These are phyloP conservation scores for Backusella macrospora DNA, from an alignment of 192 early-diverging fungal genomes.

Conservation along the genomic window DNA sequence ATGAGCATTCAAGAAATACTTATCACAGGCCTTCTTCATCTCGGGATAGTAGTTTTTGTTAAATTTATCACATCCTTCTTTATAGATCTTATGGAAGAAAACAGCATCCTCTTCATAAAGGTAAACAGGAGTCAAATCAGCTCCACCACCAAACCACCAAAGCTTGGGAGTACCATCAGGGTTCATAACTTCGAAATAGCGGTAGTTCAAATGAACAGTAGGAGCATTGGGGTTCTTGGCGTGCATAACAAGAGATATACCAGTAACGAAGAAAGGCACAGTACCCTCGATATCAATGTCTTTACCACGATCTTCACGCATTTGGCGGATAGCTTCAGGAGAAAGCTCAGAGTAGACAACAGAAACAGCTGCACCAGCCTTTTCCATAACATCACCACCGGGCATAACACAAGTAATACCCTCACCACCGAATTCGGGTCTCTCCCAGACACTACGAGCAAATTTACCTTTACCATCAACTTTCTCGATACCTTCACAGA, in stretches of 20 bases:
- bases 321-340: constrained; percentile 72
- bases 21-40: constrained; percentile 96
- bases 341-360: constrained; percentile 83
- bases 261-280: constrained; percentile 84
- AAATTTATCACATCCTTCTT: constrained; percentile 89
- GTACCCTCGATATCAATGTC: constrained; percentile 61
- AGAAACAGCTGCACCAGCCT: constrained; percentile 94
- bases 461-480: constrained; percentile 65
- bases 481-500: constrained; percentile 67
- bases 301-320: constrained; percentile 77
- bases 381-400: constrained; percentile 90
- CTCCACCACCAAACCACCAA: constrained; percentile 97
- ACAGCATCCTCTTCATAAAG: constrained; percentile 88
- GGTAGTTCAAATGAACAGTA: constrained; percentile 95
- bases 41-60: constrained; percentile 78
- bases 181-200: constrained; percentile 90
- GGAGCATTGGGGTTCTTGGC: constrained; percentile 93
- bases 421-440: constrained; percentile 84
- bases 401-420: constrained; percentile 91
- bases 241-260: constrained; percentile 91
- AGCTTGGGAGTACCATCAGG: constrained; percentile 62
- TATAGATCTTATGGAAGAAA: constrained; percentile 91
- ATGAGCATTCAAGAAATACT: constrained; percentile 88
- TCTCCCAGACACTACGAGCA: constrained; percentile 78
- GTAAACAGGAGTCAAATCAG: constrained; percentile 92